phyloP scores from a whole-genome alignment of 2,329 filamentous ascomycete species.

The Ophidiomyces ophidiicola region DNA sequence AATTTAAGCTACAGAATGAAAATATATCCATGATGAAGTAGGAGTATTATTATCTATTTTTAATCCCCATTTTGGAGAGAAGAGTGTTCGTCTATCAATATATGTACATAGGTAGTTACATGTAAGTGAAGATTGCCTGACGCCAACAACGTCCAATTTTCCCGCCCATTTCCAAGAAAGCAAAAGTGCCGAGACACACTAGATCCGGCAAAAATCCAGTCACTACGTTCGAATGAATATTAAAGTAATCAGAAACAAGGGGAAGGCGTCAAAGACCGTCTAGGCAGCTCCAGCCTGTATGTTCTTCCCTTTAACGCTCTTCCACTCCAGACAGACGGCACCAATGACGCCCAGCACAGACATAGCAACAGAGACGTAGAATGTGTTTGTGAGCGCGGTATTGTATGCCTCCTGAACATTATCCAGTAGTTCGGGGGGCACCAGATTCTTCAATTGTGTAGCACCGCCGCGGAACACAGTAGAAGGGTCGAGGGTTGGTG shows the following conservation, averaged over 20 bases:
- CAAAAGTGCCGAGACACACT: no score
- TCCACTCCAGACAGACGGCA: slow-evolving; percentile 48
- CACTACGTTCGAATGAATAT: no score
- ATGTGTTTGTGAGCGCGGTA: slow-evolving; percentile 45
- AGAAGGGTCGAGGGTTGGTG: slow-evolving; percentile 32
- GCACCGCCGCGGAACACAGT: slow-evolving; percentile 39
- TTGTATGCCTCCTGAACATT: slow-evolving; percentile 55
- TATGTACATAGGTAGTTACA: no score
- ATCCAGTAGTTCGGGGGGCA: slow-evolving; percentile 40
- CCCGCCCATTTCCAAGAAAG: no score
- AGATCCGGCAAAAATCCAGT: no score
- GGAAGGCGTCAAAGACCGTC: neutral
- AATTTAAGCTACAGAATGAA: no score
- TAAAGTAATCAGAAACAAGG: neutral
- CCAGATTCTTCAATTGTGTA: slow-evolving; percentile 46
- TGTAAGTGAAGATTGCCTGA: no score
- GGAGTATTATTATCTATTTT: no score
- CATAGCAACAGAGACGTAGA: slow-evolving; percentile 48
- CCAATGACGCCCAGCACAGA: slow-evolving; percentile 44
- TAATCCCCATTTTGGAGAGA: no score
- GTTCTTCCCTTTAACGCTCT: slow-evolving; percentile 14
- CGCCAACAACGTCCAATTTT: no score
- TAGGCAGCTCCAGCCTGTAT: slow-evolving; percentile 10
- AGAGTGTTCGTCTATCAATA: no score
- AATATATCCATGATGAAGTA: no score